Evolutionary conservation across 179 eudicot genomes (phyloP), one percentile per base, ranked within the genome.

Genomic region (Patellifolia procumbens): DNA sequence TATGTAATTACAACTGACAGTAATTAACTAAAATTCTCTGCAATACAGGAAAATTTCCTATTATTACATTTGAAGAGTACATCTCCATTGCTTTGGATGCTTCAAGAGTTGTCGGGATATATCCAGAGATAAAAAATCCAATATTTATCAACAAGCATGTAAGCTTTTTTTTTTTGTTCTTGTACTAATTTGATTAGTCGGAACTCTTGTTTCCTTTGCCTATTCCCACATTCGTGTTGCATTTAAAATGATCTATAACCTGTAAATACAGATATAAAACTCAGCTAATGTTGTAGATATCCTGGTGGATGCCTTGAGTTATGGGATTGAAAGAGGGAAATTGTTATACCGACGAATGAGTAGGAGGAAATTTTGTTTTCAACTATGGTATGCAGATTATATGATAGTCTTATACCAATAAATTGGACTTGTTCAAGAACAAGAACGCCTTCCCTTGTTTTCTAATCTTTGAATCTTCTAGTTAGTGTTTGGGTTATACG

Each of bases 81-180:
- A 93, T 95, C 76, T 76, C 90, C 70, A 95, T 93, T 82, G 97
- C 98, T 69, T 86, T 95, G 70, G 81, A 91, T 58, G 95, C 97
- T 49, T 75, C 92, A 19, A 90, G 97, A 87, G 83, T 91, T 28
- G 99, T 95, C 59, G 99, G 99, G 74, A 93, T 95, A 69, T 95
- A 95, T 81, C 99, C 97, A 19, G 98, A 93, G 88, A 93, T 95
- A 7, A 95, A 95, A 75, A 85, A 89, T 82, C 98, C 99, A 22
- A 85, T 95, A 46, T 70, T 89, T 46, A 89, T 95, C 80, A 93
- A 91, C 83, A 86, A 93, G 73, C 96, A 85, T 75, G 99, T 93
- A 78, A 87, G 97, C 78, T 19, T 48, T 31, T 19, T 58, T 58
- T 28, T 20, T 19, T 58, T 58, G 11, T 20, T 35, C 52, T 11